phyloP scores from a whole-genome alignment of 192 early-diverging fungal species.

The Backusella circina region DNA sequence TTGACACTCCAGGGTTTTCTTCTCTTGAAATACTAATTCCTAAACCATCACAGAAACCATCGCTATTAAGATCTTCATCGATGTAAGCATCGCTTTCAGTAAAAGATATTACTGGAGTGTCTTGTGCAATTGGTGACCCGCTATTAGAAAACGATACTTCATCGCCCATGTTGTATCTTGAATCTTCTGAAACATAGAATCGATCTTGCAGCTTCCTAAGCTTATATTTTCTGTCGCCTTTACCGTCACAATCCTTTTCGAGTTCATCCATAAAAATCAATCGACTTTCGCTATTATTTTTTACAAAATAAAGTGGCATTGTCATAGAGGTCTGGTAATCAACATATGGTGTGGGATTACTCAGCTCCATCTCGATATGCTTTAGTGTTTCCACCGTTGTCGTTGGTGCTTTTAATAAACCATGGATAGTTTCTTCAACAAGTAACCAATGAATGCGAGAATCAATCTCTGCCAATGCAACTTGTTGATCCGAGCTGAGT shows the following conservation, averaged over 20 bases:
- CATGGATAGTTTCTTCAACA: constrained; percentile 70
- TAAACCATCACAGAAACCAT: constrained; percentile 25
- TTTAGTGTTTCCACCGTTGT: constrained; percentile 41
- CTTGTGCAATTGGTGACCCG: neutral
- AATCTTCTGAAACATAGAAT: constrained; percentile 24
- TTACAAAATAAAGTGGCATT: constrained; percentile 46
- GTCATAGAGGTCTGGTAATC: constrained; percentile 47
- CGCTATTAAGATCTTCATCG: neutral
- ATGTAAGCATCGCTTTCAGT: neutral
- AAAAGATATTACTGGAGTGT: neutral
- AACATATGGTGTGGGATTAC: constrained; percentile 40
- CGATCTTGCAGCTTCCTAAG: constrained; percentile 2
- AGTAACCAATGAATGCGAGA: constrained; percentile 53
- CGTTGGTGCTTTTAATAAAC: constrained; percentile 46
- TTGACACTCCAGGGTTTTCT: neutral
- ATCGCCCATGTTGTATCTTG: constrained; percentile 10
- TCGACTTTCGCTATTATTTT: constrained; percentile 21
- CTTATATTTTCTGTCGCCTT: neutral
- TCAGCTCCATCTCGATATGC: constrained; percentile 44
- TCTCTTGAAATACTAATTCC: constrained; percentile 19
- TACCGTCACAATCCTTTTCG: neutral
- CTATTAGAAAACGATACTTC: neutral
- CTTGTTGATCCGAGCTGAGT: constrained; percentile 36
- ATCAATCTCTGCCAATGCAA: constrained; percentile 51
- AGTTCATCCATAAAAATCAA: constrained; percentile 21